Base-by-base conservation (phyloP, 2,329 filamentous ascomycete species). In the Cordyceps pruinosa region DNA sequence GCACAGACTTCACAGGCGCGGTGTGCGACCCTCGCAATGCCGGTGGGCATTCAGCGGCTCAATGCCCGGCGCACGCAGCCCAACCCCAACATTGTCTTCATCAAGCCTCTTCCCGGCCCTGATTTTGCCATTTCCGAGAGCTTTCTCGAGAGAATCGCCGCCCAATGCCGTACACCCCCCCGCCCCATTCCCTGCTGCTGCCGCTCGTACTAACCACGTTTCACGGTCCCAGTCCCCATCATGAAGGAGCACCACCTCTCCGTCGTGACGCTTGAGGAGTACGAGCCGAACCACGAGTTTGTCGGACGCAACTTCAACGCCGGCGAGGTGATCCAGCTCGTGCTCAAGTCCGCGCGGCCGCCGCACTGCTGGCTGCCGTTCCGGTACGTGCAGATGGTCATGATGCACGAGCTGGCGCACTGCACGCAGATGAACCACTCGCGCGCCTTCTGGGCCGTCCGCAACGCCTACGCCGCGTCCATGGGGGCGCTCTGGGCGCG, bases 371-470 rank as follows among this genome's bases (percentile, higher is more conserved):
- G 90, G 90, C 75, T 96, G 23, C 88, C 89, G 0, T 91, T 94
- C 66, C 78, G 84, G 60, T 90, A 91, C 66, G 88, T 96, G 17
- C 89, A 94, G 71, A 93, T 94, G 88, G 89, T 95, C 62, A 95
- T 96, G 90, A 92, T 95, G 83, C 90, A 96, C 69, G 89, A 94
- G 75, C 76, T 95, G 30, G 90, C 90, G 3, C 90, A 95, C 70
- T 92, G 88, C 77, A 88, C 89, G 70, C 87, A 96, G 68, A 96
- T 96, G 91, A 95, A 96, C 69, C 90, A 96, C 68, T 87, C 85
- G 2, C 80, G 82, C 56, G 84, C 82, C 2, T 96, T 96, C 66
- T 96, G 90, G 90, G 80, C 81, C 10, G 86, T 92, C 19, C 77
- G 90, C 47, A 88, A 94, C 69, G 73, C 76, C 42, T 94, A 88